Evolutionary conservation across 257 asterid species (phyloP).

Genomic region (Solanum medicagineum): DNA sequence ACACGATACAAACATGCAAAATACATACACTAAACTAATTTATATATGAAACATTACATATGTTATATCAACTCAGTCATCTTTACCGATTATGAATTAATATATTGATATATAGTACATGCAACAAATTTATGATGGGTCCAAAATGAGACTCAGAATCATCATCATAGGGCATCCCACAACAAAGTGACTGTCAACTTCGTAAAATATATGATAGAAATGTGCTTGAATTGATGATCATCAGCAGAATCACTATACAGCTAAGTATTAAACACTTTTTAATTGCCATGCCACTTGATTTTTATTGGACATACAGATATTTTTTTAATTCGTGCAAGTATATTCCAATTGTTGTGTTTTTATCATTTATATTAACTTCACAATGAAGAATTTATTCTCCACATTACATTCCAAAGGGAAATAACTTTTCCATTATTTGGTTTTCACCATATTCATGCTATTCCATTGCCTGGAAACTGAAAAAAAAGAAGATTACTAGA

Average conservation of each 20-base stretch:
- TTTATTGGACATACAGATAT: neutral
- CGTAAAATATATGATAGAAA: neutral
- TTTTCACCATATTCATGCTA: neutral
- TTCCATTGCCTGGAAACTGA: neutral
- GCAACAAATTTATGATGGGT: neutral
- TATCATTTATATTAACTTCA: neutral
- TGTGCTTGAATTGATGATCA: neutral
- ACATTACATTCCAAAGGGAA: neutral
- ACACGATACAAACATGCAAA: too few relatives aligned
- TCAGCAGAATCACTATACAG: neutral
- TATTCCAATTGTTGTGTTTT: neutral
- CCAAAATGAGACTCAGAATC: neutral
- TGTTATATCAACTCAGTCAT: neutral
- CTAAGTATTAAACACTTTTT: neutral
- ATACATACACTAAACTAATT: too few relatives aligned
- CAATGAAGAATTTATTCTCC: constrained; percentile 5
- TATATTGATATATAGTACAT: neutral
- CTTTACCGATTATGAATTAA: neutral
- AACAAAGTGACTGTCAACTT: neutral
- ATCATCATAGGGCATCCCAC: neutral
- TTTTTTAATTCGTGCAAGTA: neutral
- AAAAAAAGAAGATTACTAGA: neutral
- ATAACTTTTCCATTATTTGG: neutral
- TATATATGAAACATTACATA: too few relatives aligned
- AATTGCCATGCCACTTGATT: neutral